These are phyloP conservation scores for Cantharellus anzutake DNA, from an alignment of 768 basidiomycete genomes.

Conservation along the genomic window DNA sequence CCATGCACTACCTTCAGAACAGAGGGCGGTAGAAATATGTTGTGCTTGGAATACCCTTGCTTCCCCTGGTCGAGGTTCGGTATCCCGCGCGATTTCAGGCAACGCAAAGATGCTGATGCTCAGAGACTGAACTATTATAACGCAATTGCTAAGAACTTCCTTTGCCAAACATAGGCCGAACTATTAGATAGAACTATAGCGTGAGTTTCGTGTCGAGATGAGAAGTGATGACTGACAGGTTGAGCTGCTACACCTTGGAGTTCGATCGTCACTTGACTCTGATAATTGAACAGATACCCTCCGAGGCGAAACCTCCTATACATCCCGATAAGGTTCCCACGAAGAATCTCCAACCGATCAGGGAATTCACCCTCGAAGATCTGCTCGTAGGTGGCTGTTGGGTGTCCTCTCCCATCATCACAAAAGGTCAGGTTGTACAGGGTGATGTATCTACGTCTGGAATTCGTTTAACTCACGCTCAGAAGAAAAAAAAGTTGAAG, in stretches of 20 bases:
- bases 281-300: neutral
- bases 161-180: neutral
- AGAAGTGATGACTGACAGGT: no score
- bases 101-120: neutral
- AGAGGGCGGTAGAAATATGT: neutral
- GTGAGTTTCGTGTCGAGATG: no score
- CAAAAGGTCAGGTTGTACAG: neutral
- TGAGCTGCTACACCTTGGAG: neutral
- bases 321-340: neutral
- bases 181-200: neutral
- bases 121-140: neutral
- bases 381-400: neutral
- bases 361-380: neutral
- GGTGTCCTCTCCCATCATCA: neutral
- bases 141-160: neutral
- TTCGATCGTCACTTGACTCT: neutral
- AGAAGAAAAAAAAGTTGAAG: neutral
- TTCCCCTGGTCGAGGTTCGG: no score
- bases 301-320: neutral
- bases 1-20: neutral
- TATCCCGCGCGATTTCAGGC: neutral
- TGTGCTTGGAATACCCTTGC: no score
- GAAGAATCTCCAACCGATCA: neutral
- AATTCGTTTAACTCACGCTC: neutral
- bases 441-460: neutral